Evolutionary conservation across 2,329 filamentous ascomycete genomes (phyloP).

Genomic region (Cladophialophora psammophila): DNA sequence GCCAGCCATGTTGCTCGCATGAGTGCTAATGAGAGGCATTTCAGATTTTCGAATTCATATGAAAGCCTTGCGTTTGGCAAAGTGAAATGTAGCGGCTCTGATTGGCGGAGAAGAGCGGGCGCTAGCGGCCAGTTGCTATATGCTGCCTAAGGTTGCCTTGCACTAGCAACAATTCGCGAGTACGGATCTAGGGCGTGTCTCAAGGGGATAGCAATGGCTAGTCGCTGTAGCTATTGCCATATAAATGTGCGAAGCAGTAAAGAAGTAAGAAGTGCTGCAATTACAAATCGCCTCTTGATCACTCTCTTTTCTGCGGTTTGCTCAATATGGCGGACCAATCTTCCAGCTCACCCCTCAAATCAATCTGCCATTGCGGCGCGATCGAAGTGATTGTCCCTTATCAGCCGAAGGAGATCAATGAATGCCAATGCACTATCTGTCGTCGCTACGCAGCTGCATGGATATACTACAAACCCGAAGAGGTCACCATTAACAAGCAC

Average conservation of each 20-base stretch:
- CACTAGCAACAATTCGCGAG: conserved; percentile 16
- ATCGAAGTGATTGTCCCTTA: conserved; percentile 41
- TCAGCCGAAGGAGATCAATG: conserved; percentile 38
- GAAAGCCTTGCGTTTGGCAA: too few relatives aligned
- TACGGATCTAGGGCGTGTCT: too few relatives aligned
- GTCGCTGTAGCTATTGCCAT: conserved; percentile 6
- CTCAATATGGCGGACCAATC: conserved; percentile 12
- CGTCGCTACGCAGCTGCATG: conserved; percentile 45
- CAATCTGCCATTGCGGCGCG: conserved; percentile 43
- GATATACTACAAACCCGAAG: conserved; percentile 42
- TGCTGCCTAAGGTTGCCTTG: conserved; percentile 14
- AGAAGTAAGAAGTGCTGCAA: conserved; percentile 9
- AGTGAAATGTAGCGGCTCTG: too few relatives aligned
- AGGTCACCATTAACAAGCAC: conserved; percentile 40
- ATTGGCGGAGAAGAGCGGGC: too few relatives aligned
- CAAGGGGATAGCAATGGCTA: conserved; percentile 5
- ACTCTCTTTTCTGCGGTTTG: conserved; percentile 8
- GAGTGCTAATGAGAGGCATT: too few relatives aligned
- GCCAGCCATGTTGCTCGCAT: too few relatives aligned
- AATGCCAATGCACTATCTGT: conserved; percentile 44
- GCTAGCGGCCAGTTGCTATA: too few relatives aligned
- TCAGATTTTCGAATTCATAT: too few relatives aligned
- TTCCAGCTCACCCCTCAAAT: conserved; percentile 16
- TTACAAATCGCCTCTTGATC: conserved; percentile 2
- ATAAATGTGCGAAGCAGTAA: conserved; percentile 11